Evolutionary conservation across 495 filamentous ascomycete genomes (phyloP), one percentile per base, ranked within the genome.

Genomic region (Alectoria sarmentosa): DNA sequence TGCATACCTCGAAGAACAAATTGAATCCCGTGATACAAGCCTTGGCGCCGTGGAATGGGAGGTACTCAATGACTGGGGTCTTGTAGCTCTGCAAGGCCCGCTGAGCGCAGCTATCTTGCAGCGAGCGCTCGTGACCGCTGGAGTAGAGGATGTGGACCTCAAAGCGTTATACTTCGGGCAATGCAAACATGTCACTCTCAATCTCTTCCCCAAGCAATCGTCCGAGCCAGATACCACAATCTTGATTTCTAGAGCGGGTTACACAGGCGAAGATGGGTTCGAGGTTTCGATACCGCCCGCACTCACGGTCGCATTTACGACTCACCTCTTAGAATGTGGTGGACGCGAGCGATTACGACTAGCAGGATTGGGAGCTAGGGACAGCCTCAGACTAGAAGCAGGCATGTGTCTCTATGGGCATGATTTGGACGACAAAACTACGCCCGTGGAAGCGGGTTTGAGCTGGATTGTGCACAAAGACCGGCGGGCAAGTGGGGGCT

Each of bases 381-480:
- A 98, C 75, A 94, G 88, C 68, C 83, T 98, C 65, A 85, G 94
- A 23, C 84, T 98, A 13, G 94, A 98, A 76, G 94, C 95, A 1
- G 94, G 94, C 58, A 93, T 98, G 92, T 98, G 91, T 76, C 84
- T 98, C 32, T 98, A 98, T 78, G 94, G 94, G n/a, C 91, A 96
- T 74, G 94, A 98, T 76, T 83, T 98, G 54, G 85, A 95, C 71
- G 95, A 96, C 65, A 78, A 80, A 5, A 96, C 88, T 28, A 96
- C 95, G 7, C 94, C 95, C 3, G 90, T 90, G 28, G 88, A 91
- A 75, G 94, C 86, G 6, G 85, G 84, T 5, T 80, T 98, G 4
- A 81, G 83, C 74, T 98, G 93, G 92, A 82, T 96, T 63, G 83
- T 98, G 61, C 85, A 86, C 63, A 89, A 90, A 75, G 82, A 86